phyloP scores from a whole-genome alignment of 2,329 filamentous ascomycete genomes.

The Geosmithia morbida region DNA sequence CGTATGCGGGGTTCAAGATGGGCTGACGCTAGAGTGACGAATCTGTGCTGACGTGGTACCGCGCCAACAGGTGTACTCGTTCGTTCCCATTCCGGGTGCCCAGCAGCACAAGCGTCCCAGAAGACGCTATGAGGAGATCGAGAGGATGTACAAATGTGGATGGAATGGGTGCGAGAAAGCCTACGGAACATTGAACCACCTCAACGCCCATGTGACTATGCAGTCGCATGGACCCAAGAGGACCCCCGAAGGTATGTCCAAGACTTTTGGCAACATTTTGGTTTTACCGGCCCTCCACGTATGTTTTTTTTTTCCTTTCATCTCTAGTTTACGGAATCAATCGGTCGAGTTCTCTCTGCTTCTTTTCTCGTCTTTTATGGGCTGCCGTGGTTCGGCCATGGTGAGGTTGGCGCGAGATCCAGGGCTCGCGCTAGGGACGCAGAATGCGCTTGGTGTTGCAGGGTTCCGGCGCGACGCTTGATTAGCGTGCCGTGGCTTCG shows the following conservation, averaged over 20 bases:
- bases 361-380: neutral
- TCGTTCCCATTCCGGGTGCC: slow-evolving; percentile 91
- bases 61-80: slow-evolving; percentile 68
- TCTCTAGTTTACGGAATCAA: too few species aligned
- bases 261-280: too few species aligned
- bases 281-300: neutral
- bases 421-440: neutral
- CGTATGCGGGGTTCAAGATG: neutral
- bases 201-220: slow-evolving; percentile 98
- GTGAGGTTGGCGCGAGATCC: neutral
- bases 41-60: neutral
- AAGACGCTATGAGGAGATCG: slow-evolving; percentile 92
- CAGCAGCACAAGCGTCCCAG: slow-evolving; percentile 95
- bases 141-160: slow-evolving; percentile 99
- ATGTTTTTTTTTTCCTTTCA: neutral
- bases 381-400: neutral
- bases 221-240: slow-evolving; percentile 91
- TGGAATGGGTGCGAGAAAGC: slow-evolving; percentile 99
- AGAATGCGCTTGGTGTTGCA: neutral
- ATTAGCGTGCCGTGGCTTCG: neutral
- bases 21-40: neutral
- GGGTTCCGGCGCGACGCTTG: neutral
- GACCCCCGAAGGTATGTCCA: slow-evolving; percentile 74
- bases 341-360: neutral
- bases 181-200: slow-evolving; percentile 90